A percentile compares a stretch with the other conserved stretches of the same genome.
These are phyloP conservation scores for Spergularia bocconei DNA, from an alignment of 148 eudicot species.

Conservation along the genomic window DNA sequence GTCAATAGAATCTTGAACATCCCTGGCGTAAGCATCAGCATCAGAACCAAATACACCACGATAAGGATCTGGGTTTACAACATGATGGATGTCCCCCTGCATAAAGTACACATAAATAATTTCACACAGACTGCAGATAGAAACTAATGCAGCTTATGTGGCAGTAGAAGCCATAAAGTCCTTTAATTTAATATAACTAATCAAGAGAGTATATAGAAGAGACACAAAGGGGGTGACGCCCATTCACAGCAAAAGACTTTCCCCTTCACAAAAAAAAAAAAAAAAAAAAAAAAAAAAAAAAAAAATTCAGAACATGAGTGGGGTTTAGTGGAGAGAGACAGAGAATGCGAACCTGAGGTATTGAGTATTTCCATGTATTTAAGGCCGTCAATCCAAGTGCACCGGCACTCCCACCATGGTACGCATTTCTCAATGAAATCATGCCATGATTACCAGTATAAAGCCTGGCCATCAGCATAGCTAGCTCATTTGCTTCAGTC, in stretches of 20 bases:
- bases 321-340: neutral
- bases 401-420: conserved; percentile 91
- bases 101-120: conserved; percentile 11
- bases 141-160: neutral
- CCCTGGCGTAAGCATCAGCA: conserved; percentile 65
- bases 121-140: neutral
- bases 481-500: conserved; percentile 96
- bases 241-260: neutral
- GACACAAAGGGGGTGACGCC: too few relatives aligned
- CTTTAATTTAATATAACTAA: too few relatives aligned
- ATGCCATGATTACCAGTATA: conserved; percentile 88
- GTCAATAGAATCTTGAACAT: conserved; percentile 86
- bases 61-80: conserved; percentile 89
- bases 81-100: conserved; percentile 98
- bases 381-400: conserved; percentile 88
- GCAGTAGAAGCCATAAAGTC: too few relatives aligned
- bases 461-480: conserved; percentile 87
- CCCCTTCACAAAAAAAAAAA: neutral
- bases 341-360: conserved; percentile 65
- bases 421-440: conserved; percentile 89
- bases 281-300: neutral
- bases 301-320: neutral
- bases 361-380: conserved; percentile 90
- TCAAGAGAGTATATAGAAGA: too few relatives aligned
- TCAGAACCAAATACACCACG: conserved; percentile 90